Percentiles rank a stretch among this genome's conserved stretches.
phyloP scores from a whole-genome alignment of 208 protist genomes.

The Balamuthia mandrillaris region DNA sequence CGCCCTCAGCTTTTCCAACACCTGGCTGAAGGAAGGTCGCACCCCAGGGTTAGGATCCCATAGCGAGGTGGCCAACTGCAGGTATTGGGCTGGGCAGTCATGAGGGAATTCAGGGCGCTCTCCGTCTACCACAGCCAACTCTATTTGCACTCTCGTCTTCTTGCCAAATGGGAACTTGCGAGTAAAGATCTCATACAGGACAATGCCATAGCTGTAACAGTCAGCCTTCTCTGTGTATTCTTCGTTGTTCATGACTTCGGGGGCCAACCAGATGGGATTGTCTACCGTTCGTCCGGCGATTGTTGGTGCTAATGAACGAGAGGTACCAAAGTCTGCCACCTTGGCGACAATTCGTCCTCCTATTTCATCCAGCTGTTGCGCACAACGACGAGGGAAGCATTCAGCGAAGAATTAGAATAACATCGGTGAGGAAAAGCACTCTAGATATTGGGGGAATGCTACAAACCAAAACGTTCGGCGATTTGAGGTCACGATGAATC shows the following conservation, averaged over 20 bases:
- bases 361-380: background rate
- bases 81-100: background rate
- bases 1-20: too few relatives aligned
- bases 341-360: constrained; percentile 41
- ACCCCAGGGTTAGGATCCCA: too few relatives aligned
- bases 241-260: constrained; percentile 54
- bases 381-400: background rate
- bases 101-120: background rate
- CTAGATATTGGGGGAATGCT: background rate
- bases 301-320: constrained; percentile 37
- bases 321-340: constrained; percentile 54
- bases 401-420: background rate
- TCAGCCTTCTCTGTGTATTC: constrained; percentile 54
- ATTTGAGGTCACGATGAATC: constrained; percentile 53
- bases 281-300: constrained; percentile 21
- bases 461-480: background rate
- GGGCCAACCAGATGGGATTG: constrained; percentile 52
- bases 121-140: background rate
- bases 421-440: background rate
- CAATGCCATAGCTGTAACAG: constrained; percentile 50
- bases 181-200: constrained; percentile 33
- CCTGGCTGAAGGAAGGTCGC: too few relatives aligned
- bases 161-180: constrained; percentile 1
- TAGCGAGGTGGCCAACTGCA: too few relatives aligned
- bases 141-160: constrained; percentile 18